phyloP scores from a whole-genome alignment of 805 yeast species.

The Lachancea sp. region DNA sequence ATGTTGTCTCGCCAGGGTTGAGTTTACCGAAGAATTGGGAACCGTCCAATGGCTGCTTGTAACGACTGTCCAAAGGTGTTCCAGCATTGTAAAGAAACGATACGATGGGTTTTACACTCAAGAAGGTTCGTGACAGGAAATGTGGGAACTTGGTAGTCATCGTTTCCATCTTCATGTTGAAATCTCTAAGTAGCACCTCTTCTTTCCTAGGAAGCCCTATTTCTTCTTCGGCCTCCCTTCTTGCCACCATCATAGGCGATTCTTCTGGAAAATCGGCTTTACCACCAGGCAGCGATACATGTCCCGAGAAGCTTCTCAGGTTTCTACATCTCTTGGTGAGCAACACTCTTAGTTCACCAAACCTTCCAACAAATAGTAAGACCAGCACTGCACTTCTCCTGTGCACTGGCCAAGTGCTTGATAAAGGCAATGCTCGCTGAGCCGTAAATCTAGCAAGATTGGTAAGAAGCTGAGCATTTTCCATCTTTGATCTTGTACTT shows the following conservation, averaged over 20 bases:
- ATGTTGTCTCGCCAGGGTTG: conserved; percentile 73
- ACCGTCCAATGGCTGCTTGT: conserved; percentile 30
- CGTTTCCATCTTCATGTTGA: conserved; percentile 54
- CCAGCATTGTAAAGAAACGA: conserved; percentile 46
- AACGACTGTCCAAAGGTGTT: conserved; percentile 19
- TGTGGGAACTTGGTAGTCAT: conserved; percentile 59
- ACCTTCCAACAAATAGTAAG: conserved; percentile 61
- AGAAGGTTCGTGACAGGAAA: conserved; percentile 72
- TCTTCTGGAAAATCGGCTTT: conserved; percentile 69
- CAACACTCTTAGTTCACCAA: conserved; percentile 70
- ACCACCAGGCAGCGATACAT: conserved; percentile 91
- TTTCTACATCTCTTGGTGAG: conserved; percentile 70
- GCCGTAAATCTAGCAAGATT: conserved; percentile 18
- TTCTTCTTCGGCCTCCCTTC: conserved; percentile 84
- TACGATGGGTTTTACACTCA: conserved; percentile 77
- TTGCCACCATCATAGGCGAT: conserved; percentile 62
- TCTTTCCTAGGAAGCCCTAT: conserved; percentile 62
- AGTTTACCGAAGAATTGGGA: conserved; percentile 36
- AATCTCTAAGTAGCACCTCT: conserved; percentile 35
- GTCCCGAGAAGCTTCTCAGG: conserved; percentile 76
- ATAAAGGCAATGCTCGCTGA: conserved; percentile 11
- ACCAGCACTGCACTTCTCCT: conserved; percentile 79
- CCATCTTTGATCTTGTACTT: conserved; percentile 11
- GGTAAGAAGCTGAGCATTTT: conserved; percentile 16
- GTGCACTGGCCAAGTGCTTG: conserved; percentile 58